Percentiles rank a stretch among this genome's conserved stretches.
Evolutionary conservation across 257 asterid genomes (phyloP).

Genomic region (Galeopsis tetrahit): DNA sequence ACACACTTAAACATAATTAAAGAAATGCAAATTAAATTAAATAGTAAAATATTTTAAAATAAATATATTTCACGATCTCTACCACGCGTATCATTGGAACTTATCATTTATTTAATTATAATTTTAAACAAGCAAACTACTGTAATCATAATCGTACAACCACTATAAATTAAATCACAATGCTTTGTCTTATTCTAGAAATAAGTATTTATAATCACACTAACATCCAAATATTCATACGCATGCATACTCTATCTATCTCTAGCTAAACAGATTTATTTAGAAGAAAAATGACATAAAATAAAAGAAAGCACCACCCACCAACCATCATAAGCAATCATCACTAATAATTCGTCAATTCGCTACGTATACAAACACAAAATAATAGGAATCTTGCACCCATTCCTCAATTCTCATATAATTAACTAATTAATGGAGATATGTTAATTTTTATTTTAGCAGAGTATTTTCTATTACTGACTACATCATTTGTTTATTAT

Average conservation of each 20-base stretch:
- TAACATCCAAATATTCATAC: slow-evolving; percentile 6
- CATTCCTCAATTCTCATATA: neutral
- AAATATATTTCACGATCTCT: too few relatives aligned
- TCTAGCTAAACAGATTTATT: neutral
- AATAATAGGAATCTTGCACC: slow-evolving; percentile 17
- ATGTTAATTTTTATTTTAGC: neutral
- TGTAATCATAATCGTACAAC: neutral
- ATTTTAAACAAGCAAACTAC: neutral
- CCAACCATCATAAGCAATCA: slow-evolving; percentile 35
- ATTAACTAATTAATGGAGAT: neutral
- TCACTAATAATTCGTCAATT: slow-evolving; percentile 28
- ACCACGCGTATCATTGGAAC: neutral
- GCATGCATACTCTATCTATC: neutral
- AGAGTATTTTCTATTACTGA: too few relatives aligned
- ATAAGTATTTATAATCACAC: slow-evolving; percentile 18
- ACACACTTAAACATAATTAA: too few relatives aligned
- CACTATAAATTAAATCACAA: slow-evolving; percentile 12
- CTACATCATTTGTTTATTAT: neutral
- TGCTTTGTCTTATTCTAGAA: slow-evolving; percentile 31
- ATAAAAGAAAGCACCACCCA: slow-evolving; percentile 14
- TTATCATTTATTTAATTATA: neutral
- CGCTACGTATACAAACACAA: neutral
- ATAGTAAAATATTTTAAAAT: too few relatives aligned
- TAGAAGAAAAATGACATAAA: neutral
- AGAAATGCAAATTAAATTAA: too few relatives aligned